Base-by-base conservation (phyloP, 305 asterid genomes). In the Salvia sclarea region DNA sequence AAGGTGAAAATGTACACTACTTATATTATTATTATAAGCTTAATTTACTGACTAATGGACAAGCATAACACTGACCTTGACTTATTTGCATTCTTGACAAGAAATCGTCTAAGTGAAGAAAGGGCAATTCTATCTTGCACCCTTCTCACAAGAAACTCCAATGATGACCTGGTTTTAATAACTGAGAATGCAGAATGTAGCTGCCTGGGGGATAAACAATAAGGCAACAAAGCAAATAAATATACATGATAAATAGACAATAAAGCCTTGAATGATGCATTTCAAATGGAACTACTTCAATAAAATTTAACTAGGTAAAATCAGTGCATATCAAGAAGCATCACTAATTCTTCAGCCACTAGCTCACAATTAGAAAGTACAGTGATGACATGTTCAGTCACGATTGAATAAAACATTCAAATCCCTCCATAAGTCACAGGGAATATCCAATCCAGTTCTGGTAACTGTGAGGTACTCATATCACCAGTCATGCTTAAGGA, bases 71-170 rank as follows among this genome's bases (percentile, higher is more conserved):
- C 79, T 76, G 76, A 91, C 99, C 99, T 94, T 65, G 95, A 85
- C 67, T 72, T 87, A 73, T 81, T 91, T 68, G 85, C 80, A 21
- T 74, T 75, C 84, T 85, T 87, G 67, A 88, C 84, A 50, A 86
- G 74, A 72, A 81, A 68, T 66, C 83, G 82, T 81, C 96, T 87
- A 31, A 91, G 70, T 5, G 96, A 83, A 79, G 86, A 78, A 61
- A 88, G 81, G 64, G 81, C 78, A 57, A 94, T 84, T 75, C 90
- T 87, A 52, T 86, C 90, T 78, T 89, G 96, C 71, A 94, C 92
- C 76, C 83, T 83, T 84, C 89, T 85, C 64, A 91, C 86, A 21
- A 94, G 80, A 89, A 89, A 81, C 88, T 87, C 93, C 80, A 94
- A 80, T 18, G 82, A 76, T 76, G 84, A 79, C 68, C 84, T 80